Base-by-base conservation (phyloP, 1,139 yeast species). In the Suhomyces panamericanus region DNA sequence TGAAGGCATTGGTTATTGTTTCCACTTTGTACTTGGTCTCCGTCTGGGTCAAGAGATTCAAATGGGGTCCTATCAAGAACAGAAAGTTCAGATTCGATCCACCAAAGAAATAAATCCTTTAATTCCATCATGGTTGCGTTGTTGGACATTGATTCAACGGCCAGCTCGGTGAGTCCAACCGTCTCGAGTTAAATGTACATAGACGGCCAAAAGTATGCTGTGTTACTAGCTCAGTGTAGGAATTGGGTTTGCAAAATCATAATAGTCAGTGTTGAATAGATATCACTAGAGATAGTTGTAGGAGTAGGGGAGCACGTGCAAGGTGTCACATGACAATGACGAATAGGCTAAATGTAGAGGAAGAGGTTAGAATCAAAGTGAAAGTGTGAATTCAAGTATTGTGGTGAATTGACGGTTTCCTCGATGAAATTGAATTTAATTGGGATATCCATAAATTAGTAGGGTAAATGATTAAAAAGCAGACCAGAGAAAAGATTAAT, bases 41-140 rank as follows among this genome's bases (percentile, higher is more conserved):
- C 49, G 79, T 95, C 61, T 89, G 95, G 88, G 91, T 90, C 62
- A 93, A 95, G 87, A 88, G 87, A 75, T 91, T 91, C 90, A 93
- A 93, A 79, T 93, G 99, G 99, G 83, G 91, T 65, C 86, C 91
- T 63, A 79, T 93, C 73, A 91, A 91, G 83, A 87, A 84, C 76
- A 88, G 99, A 83, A 89, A 91, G 85, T 80, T 89, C 70, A 83
- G 83, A 64, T 93, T 85, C 81, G 87, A 83, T 74, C 96, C 96
- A 64, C 96, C 96, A 73, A 83, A 79, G 75, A 80, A 81, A 72
- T 78, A 72, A 65, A 28, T 22, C 20, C 40, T 26, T 41, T 35
- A 35, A 35, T 39, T 35, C 38, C 38, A 7, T 34, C 38, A 35
- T 27, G 31, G 36, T 34, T 22, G 36, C 6, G 36, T 24, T 34